Evolutionary conservation across 305 asterid species (phyloP).

Genomic region (Euphrasia arctica): DNA sequence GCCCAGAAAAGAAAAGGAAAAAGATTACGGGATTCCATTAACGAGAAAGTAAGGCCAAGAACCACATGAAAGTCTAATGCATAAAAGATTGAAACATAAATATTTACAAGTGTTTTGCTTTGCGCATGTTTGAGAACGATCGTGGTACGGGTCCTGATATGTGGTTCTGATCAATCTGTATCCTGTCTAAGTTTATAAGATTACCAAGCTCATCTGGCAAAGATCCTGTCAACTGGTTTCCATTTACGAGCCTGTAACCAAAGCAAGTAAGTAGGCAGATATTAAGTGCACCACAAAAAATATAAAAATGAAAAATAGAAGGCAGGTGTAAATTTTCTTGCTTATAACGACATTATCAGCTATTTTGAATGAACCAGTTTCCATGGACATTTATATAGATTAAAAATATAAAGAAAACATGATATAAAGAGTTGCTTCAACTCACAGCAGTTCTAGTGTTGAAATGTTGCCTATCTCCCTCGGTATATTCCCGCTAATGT

Average conservation of each 20-base stretch:
- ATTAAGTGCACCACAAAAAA: slow-evolving; percentile 2
- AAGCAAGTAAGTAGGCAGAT: slow-evolving; percentile 23
- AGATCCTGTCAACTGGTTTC: slow-evolving; percentile 84
- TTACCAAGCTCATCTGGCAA: slow-evolving; percentile 94
- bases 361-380: background rate
- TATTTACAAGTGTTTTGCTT: slow-evolving; percentile 66
- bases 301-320: background rate
- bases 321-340: background rate
- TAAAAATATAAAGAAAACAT: background rate
- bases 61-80: background rate
- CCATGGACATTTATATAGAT: background rate
- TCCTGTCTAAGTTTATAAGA: slow-evolving; percentile 79
- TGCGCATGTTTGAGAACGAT: slow-evolving; percentile 76
- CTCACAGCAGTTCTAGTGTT: slow-evolving; percentile 75
- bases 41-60: slow-evolving; percentile 19
- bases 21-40: slow-evolving; percentile 19
- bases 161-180: slow-evolving; percentile 88
- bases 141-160: slow-evolving; percentile 85
- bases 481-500: slow-evolving; percentile 76
- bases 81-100: slow-evolving; percentile 21
- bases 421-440: slow-evolving; percentile 27
- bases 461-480: slow-evolving; percentile 85
- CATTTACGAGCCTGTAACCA: slow-evolving; percentile 80
- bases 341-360: background rate
- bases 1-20: slow-evolving; percentile 28